Percentiles rank a stretch among this genome's conserved stretches.
Conservation (phyloP, 345 rosid species). For the Eucalyptus paniculata region DNA sequence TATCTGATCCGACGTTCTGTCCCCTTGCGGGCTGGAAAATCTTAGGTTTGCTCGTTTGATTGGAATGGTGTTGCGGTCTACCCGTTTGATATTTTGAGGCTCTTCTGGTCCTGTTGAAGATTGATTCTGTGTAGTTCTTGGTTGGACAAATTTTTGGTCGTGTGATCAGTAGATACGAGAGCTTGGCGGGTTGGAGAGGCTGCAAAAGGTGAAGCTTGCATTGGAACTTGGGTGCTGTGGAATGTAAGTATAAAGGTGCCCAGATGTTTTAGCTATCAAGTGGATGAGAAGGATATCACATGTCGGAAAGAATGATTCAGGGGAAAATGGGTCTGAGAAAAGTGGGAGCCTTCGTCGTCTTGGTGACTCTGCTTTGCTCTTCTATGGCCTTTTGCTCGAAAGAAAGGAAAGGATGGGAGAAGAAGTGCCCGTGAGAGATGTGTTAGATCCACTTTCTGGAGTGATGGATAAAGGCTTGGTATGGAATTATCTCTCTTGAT, state of each 20-base stretch:
- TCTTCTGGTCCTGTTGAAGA: background rate
- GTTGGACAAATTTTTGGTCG: background rate
- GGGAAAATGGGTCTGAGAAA: slow-evolving; percentile 11
- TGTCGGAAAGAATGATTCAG: slow-evolving; percentile 4
- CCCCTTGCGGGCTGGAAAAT: background rate
- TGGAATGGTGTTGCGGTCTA: background rate
- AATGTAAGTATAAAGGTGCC: background rate
- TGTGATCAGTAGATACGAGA: background rate
- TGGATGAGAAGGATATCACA: slow-evolving; percentile 18
- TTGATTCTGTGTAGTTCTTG: background rate
- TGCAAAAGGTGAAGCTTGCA: background rate
- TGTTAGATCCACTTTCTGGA: slow-evolving; percentile 35
- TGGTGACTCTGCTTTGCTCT: slow-evolving; percentile 25
- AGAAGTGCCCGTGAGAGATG: slow-evolving; percentile 20
- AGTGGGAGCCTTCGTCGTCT: slow-evolving; percentile 1
- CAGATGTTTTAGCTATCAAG: slow-evolving; percentile 7
- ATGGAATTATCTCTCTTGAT: background rate
- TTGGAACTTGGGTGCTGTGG: background rate
- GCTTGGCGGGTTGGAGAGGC: background rate
- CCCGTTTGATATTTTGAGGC: background rate
- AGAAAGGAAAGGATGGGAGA: slow-evolving; percentile 13
- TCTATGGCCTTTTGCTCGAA: slow-evolving; percentile 22
- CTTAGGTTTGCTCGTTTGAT: slow-evolving; percentile 5
- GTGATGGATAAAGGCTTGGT: slow-evolving; percentile 44
- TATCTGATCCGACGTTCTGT: background rate